phyloP scores from a whole-genome alignment of 768 basidiomycete species.

The Serendipita sp. region DNA sequence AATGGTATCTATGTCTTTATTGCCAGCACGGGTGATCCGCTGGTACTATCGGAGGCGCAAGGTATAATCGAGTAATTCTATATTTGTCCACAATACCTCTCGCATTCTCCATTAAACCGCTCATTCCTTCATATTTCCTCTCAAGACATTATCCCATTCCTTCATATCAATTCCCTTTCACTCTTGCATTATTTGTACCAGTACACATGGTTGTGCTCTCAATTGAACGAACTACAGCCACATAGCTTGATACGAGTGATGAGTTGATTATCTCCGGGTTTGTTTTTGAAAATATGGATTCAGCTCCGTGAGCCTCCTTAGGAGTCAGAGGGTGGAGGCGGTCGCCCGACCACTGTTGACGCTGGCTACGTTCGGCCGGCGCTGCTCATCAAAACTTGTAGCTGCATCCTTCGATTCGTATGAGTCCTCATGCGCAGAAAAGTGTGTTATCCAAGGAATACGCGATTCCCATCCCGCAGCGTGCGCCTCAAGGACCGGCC shows the following conservation, averaged over 20 bases:
- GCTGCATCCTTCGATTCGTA: neutral
- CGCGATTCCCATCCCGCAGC: conserved; percentile 19
- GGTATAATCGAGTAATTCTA: too few relatives aligned
- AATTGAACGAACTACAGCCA: too few relatives aligned
- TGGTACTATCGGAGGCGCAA: too few relatives aligned
- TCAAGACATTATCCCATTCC: neutral
- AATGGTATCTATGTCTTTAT: neutral
- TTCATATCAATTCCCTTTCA: neutral
- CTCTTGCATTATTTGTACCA: neutral
- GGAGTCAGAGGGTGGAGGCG: too few relatives aligned
- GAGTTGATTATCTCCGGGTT: too few relatives aligned
- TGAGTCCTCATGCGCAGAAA: neutral
- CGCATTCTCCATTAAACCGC: neutral
- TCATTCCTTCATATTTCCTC: neutral
- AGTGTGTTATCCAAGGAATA: conserved; percentile 8
- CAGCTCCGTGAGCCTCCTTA: too few relatives aligned
- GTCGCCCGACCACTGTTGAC: neutral
- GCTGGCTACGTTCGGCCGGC: neutral
- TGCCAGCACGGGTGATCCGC: neutral
- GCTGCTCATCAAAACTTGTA: neutral
- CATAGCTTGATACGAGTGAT: too few relatives aligned
- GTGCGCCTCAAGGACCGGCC: conserved; percentile 16
- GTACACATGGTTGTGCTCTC: too few relatives aligned
- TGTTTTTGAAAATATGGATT: too few relatives aligned
- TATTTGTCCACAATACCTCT: too few relatives aligned